Conservation (phyloP, 495 filamentous ascomycete genomes). For the Annulohypoxylon bovei region DNA sequence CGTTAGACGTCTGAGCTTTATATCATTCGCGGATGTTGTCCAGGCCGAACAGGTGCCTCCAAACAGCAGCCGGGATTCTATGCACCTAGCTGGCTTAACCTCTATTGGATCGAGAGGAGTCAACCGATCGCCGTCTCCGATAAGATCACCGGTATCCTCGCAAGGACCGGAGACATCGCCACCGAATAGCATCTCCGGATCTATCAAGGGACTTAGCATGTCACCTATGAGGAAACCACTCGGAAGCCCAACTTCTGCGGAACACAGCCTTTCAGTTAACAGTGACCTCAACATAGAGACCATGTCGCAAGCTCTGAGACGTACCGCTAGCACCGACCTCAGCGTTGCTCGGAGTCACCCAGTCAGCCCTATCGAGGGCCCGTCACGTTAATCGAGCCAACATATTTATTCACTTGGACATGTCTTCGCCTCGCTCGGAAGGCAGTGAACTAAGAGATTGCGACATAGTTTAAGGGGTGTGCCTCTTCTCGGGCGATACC, state of each 20-base stretch:
- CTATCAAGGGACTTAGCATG: slow-evolving; percentile 71
- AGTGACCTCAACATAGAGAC: slow-evolving; percentile 88
- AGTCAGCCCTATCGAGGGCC: slow-evolving; percentile 64
- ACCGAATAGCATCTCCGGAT: slow-evolving; percentile 72
- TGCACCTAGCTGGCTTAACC: slow-evolving; percentile 67
- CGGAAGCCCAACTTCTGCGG: slow-evolving; percentile 57
- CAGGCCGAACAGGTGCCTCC: slow-evolving; percentile 76
- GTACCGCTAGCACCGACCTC: slow-evolving; percentile 84
- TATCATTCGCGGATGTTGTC: slow-evolving; percentile 95
- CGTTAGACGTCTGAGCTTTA: slow-evolving; percentile 86
- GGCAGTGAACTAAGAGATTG: slow-evolving; percentile 5
- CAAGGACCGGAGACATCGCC: slow-evolving; percentile 70
- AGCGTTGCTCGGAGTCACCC: slow-evolving; percentile 69
- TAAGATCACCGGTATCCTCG: slow-evolving; percentile 75
- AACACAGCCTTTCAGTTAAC: slow-evolving; percentile 50
- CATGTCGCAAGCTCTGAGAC: slow-evolving; percentile 85
- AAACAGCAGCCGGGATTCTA: slow-evolving; percentile 67
- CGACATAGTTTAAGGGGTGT: slow-evolving; percentile 26
- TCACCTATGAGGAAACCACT: slow-evolving; percentile 64
- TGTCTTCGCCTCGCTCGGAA: no score
- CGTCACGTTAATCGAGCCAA: slow-evolving; percentile 32
- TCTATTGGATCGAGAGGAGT: slow-evolving; percentile 58
- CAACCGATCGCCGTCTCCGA: slow-evolving; percentile 77
- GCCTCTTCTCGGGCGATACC: not conserved
- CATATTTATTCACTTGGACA: not conserved